Evolutionary conservation across 2,329 filamentous ascomycete genomes (phyloP), one percentile per base, ranked within the genome.

Genomic region (Fusarium longipes): DNA sequence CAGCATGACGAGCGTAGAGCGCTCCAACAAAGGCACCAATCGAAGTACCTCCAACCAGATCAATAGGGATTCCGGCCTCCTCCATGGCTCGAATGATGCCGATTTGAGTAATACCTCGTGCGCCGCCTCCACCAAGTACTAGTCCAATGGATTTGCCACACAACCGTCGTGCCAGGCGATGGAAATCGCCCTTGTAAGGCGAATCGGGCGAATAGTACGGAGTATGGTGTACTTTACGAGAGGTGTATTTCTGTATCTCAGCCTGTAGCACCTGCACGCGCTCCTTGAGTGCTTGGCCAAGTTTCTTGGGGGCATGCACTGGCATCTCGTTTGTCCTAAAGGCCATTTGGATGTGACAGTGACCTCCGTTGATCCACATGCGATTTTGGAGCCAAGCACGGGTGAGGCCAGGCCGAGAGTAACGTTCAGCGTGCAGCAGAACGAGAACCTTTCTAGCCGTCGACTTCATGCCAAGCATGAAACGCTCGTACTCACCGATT

Each of bases 201-300:
- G 93, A 93, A 54, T 98, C 93, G 0, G 94, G 90, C 0, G 94
- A 93, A 76, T 98, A 99, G 33, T 97, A 87, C 0, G 93, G 91
- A 5, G 90, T 91, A 72, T 97, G 93, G 25, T 92, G 89, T n/a
- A 97, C 89, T 68, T 92, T 91, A n/a, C 93, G 87, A 2, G 93
- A 97, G 0, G 96, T 98, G 77, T 97, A 99, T 76, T 97, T 98
- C 75, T 98, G 95, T 20, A 99, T 97, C 76, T 98, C 96, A 0
- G 96, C 96, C 76, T 98, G 96, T 6, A 99, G 79, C 8, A 96
- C 93, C 77, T 99, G 95, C 7, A 99, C 96, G 33, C 94, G 85
- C 74, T 97, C 92, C 77, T 97, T 98, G 62, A 99, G 81, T 1
- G 91, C 93, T 6, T 91, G 91, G 1, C 95, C 93, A 17, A 97